phyloP scores from a whole-genome alignment of 2,329 filamentous ascomycete genomes.

The Colletotrichum sp. region DNA sequence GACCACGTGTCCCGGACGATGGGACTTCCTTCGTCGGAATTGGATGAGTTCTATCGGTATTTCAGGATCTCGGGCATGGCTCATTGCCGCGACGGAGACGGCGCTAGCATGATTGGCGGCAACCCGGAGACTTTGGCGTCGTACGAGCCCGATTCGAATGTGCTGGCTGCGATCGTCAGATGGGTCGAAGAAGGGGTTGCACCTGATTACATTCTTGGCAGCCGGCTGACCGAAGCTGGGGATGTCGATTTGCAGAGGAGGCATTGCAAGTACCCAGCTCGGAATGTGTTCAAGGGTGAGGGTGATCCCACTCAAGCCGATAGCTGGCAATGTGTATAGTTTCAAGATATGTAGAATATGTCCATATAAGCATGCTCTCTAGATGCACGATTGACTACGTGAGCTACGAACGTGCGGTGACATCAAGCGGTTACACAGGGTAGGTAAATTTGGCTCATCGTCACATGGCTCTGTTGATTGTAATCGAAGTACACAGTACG shows the following conservation, averaged over 20 bases:
- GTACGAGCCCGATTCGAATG: conserved; percentile 43
- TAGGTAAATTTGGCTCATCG: background rate
- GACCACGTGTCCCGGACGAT: conserved; percentile 50
- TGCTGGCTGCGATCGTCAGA: conserved; percentile 52
- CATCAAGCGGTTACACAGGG: background rate
- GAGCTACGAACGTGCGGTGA: background rate
- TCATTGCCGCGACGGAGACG: conserved; percentile 54
- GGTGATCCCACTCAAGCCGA: conserved; percentile 29
- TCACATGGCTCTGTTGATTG: background rate
- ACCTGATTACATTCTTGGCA: conserved; percentile 41
- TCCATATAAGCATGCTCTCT: background rate
- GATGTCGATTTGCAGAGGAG: conserved; percentile 34
- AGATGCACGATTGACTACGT: background rate
- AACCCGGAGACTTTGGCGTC: conserved; percentile 16
- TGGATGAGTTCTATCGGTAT: conserved; percentile 51
- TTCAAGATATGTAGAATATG: background rate
- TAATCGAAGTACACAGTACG: background rate
- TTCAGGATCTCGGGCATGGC: conserved; percentile 57
- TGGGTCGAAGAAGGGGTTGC: conserved; percentile 53
- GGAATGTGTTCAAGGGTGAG: conserved; percentile 33
- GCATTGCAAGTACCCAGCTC: conserved; percentile 39
- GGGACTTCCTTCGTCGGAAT: conserved; percentile 27
- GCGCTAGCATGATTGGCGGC: conserved; percentile 40
- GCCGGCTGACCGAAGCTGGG: conserved; percentile 30
- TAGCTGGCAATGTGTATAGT: conserved; percentile 32